Conservation (phyloP, 306 rosid genomes). For the Sechiopsis laciniata region DNA sequence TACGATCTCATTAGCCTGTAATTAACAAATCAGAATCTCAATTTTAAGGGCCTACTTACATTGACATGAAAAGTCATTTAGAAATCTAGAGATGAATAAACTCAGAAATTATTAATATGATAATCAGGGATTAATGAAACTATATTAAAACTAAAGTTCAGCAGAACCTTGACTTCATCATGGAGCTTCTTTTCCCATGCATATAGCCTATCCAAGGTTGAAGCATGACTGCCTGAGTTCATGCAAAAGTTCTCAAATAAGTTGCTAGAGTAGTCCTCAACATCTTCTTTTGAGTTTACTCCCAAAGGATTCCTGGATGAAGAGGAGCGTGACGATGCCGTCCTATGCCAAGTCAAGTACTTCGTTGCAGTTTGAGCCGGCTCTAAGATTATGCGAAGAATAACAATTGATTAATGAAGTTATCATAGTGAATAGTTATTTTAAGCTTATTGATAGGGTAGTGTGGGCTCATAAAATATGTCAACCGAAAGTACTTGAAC, state of each 20-base stretch:
- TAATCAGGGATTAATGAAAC: not conserved
- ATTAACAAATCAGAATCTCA: slow-evolving; percentile 1
- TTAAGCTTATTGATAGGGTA: not conserved
- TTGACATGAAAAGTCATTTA: not conserved
- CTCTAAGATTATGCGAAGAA: slow-evolving; percentile 35
- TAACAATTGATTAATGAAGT: slow-evolving; percentile 19
- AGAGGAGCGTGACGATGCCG: slow-evolving; percentile 74
- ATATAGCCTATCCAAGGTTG: slow-evolving; percentile 90
- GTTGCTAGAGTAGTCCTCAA: slow-evolving; percentile 45
- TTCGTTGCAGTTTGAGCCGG: slow-evolving; percentile 57
- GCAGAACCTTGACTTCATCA: slow-evolving; percentile 93
- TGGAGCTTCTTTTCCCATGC: slow-evolving; percentile 98
- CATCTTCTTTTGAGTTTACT: slow-evolving; percentile 55
- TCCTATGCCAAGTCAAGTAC: slow-evolving; percentile 91
- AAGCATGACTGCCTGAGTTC: slow-evolving; percentile 90
- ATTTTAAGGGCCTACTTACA: not conserved
- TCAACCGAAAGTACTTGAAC: not conserved
- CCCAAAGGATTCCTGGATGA: slow-evolving; percentile 78
- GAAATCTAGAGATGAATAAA: not conserved
- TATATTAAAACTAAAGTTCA: not conserved
- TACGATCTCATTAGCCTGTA: slow-evolving; percentile 79
- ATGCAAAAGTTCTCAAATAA: slow-evolving; percentile 64
- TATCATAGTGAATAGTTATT: not conserved
- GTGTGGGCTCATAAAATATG: not conserved
- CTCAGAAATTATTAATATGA: not conserved